phyloP scores from a whole-genome alignment of 805 yeast genomes.

The Pichia phayaonensis region DNA sequence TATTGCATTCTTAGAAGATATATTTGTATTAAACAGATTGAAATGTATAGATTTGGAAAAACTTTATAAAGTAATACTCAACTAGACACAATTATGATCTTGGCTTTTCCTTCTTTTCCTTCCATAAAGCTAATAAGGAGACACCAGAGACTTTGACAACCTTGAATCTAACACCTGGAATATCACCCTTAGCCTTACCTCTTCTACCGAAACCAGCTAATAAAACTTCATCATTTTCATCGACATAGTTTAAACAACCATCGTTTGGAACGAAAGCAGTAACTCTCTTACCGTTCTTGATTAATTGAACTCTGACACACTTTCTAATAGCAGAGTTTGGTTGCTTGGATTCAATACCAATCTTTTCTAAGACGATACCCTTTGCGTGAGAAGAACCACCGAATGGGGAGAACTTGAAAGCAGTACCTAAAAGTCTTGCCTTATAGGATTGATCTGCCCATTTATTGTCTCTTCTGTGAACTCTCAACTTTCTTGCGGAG shows the following conservation, averaged over 20 bases:
- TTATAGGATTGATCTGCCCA: conserved; percentile 99
- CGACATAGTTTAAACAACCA: conserved; percentile 99
- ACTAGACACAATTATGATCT: conserved; percentile 62
- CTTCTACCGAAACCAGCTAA: conserved; percentile 99
- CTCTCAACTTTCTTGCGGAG: conserved; percentile 99
- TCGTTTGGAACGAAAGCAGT: conserved; percentile 99
- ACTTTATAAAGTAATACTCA: conserved; percentile 10
- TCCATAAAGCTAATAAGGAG: conserved; percentile 98
- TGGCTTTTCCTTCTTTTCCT: conserved; percentile 99
- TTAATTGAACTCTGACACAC: conserved; percentile 99
- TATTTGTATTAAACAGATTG: conserved; percentile 3
- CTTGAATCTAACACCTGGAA: conserved; percentile 99
- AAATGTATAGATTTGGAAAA: conserved; percentile 1
- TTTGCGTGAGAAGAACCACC: conserved; percentile 99
- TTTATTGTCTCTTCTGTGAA: conserved; percentile 99
- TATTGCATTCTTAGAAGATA: background rate
- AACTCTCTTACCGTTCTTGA: conserved; percentile 99
- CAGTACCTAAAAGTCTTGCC: conserved; percentile 98
- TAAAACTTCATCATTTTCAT: conserved; percentile 99
- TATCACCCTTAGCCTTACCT: conserved; percentile 99
- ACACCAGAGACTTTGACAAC: conserved; percentile 99
- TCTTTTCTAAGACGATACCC: conserved; percentile 99
- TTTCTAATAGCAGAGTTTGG: conserved; percentile 99
- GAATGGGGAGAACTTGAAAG: conserved; percentile 99
- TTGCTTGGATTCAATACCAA: conserved; percentile 99